Percentiles rank a stretch among this genome's conserved stretches.
These are phyloP conservation scores for Ophiobolus disseminans DNA, from an alignment of 2,329 filamentous ascomycete genomes.

Conservation along the genomic window DNA sequence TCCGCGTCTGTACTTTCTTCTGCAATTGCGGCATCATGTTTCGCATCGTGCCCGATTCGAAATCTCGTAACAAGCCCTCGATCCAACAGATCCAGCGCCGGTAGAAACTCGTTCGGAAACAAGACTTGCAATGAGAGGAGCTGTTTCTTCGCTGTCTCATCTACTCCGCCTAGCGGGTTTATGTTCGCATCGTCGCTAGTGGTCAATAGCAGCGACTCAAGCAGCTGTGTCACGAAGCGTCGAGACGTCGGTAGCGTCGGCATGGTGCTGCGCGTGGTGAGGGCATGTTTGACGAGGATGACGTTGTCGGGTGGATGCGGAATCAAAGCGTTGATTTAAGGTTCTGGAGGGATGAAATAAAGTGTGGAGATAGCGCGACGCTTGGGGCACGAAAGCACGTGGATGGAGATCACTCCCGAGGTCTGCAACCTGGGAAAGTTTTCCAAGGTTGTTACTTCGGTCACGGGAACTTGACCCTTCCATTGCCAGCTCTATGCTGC, in stretches of 20 bases:
- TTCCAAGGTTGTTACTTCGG: too few relatives aligned
- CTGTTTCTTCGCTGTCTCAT: constrained; percentile 50
- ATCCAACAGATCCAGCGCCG: constrained; percentile 87
- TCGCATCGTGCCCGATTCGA: constrained; percentile 11
- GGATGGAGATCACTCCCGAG: constrained; percentile 8
- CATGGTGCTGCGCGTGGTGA: constrained; percentile 12
- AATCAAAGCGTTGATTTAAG: constrained; percentile 26
- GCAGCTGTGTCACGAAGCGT: constrained; percentile 43
- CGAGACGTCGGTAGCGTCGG: constrained; percentile 34
- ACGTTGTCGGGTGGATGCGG: constrained; percentile 17
- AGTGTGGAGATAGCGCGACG: constrained; percentile 21
- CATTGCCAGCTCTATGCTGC: too few relatives aligned
- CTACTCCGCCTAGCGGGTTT: constrained; percentile 52
- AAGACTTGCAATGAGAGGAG: constrained; percentile 85
- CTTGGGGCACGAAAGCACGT: constrained; percentile 27
- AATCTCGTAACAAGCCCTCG: constrained; percentile 71
- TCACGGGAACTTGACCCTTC: too few relatives aligned
- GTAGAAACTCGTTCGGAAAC: constrained; percentile 80
- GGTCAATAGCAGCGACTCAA: constrained; percentile 32
- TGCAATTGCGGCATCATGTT: not conserved
- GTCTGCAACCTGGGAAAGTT: too few relatives aligned
- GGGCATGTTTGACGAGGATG: constrained; percentile 19
- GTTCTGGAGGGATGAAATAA: constrained; percentile 22
- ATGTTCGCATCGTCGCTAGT: constrained; percentile 31
- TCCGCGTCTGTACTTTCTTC: not conserved